Percentiles rank a stretch among this genome's conserved stretches.
These are phyloP conservation scores for Sporothrix pseudoabietina DNA, from an alignment of 2,329 filamentous ascomycete species.

Conservation along the genomic window DNA sequence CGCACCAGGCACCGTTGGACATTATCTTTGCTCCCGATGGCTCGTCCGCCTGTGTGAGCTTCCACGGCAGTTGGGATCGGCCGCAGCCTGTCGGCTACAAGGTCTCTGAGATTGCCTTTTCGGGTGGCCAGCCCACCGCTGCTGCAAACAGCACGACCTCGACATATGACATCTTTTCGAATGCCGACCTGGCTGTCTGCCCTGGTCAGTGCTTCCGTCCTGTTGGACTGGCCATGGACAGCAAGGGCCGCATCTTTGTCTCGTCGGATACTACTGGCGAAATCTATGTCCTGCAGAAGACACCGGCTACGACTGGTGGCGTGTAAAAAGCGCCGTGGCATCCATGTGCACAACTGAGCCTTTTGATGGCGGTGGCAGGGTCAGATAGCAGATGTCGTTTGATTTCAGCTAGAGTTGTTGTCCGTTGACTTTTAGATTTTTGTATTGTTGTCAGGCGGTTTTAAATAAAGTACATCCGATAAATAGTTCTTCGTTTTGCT, in stretches of 20 bases:
- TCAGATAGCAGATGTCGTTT: not conserved
- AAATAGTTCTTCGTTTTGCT: too few relatives aligned
- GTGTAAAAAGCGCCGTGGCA: not conserved
- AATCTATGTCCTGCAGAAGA: conserved; percentile 57
- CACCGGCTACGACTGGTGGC: conserved; percentile 8
- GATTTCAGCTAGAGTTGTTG: not conserved
- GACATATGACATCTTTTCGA: conserved; percentile 54
- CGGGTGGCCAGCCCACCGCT: conserved; percentile 46
- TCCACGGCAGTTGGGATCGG: conserved; percentile 69
- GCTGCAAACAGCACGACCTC: not conserved
- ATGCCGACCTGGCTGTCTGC: conserved; percentile 55
- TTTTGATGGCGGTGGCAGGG: not conserved
- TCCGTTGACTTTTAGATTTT: too few relatives aligned
- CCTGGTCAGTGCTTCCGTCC: conserved; percentile 64
- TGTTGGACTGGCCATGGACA: conserved; percentile 58
- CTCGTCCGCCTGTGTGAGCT: conserved; percentile 65
- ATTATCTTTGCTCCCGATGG: conserved; percentile 65
- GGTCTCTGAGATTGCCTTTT: conserved; percentile 48
- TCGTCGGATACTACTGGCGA: conserved; percentile 66
- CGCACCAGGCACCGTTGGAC: conserved; percentile 72
- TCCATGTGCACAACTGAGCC: not conserved
- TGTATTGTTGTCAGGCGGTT: too few relatives aligned
- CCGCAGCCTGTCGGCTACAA: conserved; percentile 51
- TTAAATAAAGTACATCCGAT: too few relatives aligned
- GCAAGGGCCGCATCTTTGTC: conserved; percentile 60